A percentile compares a stretch with the other conserved stretches of the same genome.
phyloP scores from a whole-genome alignment of 2,329 filamentous ascomycete species.

The Thelonectria blattea region DNA sequence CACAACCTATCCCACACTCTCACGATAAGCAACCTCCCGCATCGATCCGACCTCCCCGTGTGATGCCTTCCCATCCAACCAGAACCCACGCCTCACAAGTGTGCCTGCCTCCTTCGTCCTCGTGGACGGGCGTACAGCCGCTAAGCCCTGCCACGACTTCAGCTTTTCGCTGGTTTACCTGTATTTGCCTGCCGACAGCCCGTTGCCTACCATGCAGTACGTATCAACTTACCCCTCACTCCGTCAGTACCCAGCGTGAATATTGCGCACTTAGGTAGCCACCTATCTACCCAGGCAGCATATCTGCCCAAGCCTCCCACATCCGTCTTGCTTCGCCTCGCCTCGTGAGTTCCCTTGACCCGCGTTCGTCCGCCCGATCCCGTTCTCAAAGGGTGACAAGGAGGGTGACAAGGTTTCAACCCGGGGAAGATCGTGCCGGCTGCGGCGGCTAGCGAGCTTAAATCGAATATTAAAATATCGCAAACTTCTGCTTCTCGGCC shows the following conservation, averaged over 20 bases:
- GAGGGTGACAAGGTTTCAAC: background rate
- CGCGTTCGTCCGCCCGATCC: background rate
- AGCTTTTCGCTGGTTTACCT: background rate
- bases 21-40: background rate
- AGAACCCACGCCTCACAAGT: background rate
- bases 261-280: too few relatives aligned
- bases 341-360: background rate
- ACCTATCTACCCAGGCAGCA: background rate
- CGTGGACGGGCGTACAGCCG: background rate
- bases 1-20: background rate
- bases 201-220: background rate
- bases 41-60: background rate
- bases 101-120: background rate
- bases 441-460: constrained; percentile 6
- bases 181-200: too few relatives aligned
- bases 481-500: background rate
- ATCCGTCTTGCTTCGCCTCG: background rate
- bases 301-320: too few relatives aligned
- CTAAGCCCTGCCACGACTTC: background rate
- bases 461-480: background rate
- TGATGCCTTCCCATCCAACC: background rate
- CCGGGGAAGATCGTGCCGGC: constrained; percentile 2
- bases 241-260: background rate
- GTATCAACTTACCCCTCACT: background rate
- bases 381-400: background rate